These are phyloP conservation scores for Lactifluus subvellereus DNA, from an alignment of 768 basidiomycete species.

Conservation along the genomic window DNA sequence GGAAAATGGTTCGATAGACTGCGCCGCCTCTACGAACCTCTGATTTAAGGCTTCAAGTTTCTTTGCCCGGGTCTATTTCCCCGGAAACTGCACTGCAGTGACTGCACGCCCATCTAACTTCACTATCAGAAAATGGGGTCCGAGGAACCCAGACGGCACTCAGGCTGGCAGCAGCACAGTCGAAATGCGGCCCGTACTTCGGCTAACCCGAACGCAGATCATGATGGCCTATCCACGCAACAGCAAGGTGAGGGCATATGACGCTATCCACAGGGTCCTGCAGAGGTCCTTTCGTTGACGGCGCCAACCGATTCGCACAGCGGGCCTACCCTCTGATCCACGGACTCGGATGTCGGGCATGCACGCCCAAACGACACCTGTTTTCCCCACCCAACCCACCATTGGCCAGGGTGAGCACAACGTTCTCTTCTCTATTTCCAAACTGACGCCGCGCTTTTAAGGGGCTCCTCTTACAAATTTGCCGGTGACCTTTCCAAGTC, in stretches of 20 bases:
- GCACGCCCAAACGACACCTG: not conserved
- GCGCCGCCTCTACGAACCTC: not conserved
- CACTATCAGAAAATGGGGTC: not conserved
- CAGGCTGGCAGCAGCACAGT: not conserved
- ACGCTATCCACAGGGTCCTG: too few relatives aligned
- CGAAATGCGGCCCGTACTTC: not conserved
- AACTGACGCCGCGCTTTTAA: not conserved
- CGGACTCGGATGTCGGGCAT: not conserved
- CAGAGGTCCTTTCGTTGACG: not conserved
- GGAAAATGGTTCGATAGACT: not conserved
- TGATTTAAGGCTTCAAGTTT: conserved; percentile 1
- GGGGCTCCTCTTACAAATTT: too few relatives aligned
- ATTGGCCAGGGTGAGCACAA: too few relatives aligned
- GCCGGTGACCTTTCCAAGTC: too few relatives aligned
- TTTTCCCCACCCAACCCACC: not conserved
- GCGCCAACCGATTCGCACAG: not conserved
- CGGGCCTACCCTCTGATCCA: not conserved
- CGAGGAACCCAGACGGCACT: not conserved
- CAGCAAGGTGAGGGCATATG: not conserved
- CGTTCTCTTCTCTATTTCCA: not conserved
- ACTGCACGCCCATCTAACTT: too few relatives aligned
- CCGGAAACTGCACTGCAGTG: conserved; percentile 1
- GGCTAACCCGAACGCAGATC: not conserved
- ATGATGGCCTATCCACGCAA: not conserved
- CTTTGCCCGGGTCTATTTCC: not conserved